A percentile compares a stretch with the other conserved stretches of the same genome.
Evolutionary conservation across 2,329 filamentous ascomycete species (phyloP).

Genomic region (Calonectria leucothoes): DNA sequence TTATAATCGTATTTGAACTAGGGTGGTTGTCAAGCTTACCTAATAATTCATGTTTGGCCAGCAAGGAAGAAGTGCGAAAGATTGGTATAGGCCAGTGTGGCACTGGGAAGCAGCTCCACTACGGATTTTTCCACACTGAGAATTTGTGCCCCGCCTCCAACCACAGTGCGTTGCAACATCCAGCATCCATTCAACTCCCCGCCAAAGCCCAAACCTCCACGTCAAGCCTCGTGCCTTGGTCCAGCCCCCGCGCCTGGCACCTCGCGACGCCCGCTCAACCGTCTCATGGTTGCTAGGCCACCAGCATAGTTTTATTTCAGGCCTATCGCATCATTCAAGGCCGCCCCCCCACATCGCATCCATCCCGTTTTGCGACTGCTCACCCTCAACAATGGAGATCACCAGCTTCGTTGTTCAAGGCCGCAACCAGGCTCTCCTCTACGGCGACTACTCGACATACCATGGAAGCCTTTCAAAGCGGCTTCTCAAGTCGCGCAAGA

Average conservation of each 20-base stretch:
- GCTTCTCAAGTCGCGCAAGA: constrained; percentile 85
- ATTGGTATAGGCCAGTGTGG: not conserved
- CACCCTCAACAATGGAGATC: constrained; percentile 78
- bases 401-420: constrained; percentile 84
- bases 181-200: constrained; percentile 35
- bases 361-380: not conserved
- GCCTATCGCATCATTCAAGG: not conserved
- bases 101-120: constrained; percentile 4
- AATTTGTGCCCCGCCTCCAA: constrained; percentile 39
- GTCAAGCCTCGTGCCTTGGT: constrained; percentile 32
- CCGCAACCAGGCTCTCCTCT: constrained; percentile 84
- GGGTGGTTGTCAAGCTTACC: not conserved
- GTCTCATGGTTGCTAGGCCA: constrained; percentile 3
- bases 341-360: not conserved
- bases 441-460: constrained; percentile 91
- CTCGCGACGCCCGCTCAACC: not conserved
- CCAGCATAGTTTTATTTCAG: not conserved
- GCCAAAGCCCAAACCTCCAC: constrained; percentile 42
- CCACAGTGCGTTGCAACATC: constrained; percentile 15
- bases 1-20: not conserved
- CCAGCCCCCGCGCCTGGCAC: constrained; percentile 7
- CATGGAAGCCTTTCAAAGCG: constrained; percentile 82
- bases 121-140: constrained; percentile 12
- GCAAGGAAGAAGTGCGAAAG: not conserved
- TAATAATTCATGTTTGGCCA: not conserved